Evolutionary conservation across 1,284 basidiomycete genomes (phyloP), one percentile per base, ranked within the genome.

Genomic region (Ceratobasidium sp.): DNA sequence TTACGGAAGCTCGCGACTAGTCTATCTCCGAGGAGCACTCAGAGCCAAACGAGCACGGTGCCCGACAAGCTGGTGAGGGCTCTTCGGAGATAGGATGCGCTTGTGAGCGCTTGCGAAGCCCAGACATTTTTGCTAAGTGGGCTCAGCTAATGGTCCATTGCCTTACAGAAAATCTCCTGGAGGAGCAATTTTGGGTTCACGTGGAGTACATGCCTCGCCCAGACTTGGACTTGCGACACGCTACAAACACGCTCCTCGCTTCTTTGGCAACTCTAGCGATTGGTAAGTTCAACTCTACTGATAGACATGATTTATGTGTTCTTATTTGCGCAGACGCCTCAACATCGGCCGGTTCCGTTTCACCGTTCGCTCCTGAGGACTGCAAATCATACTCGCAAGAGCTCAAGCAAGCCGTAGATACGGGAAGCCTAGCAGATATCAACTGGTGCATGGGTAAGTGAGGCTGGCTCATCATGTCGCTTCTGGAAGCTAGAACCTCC

Each of bases 171-270:
- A 27, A 61, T 39, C 69, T 72, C 8, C 34, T 72, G 2, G 58
- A 43, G 29, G 69, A 72, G 31, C 69, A 72, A 29, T 72, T 72
- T 46, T 72, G 69, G 69, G 19, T 72, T 24, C 69, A 72, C 24
- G 48, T 58, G 19, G 58, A 72, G 39, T 61, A 72, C 16, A 72
- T 72, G 69, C 69, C 69, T 7, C 27, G 54, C 14, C 11, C 41
- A 0, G 41, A 72, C 19, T 16, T 31, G 24, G 69, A 61, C 14
- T 61, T 61, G n/a, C 9, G 24, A 2, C 14, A 7, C 4, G 4
- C 29, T 2, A 22, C 69, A 49, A 51, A 59, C 14, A n/a, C 34
- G 19, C 69, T 72, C 9, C 29, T 61, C 7, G 69, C 69, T 14
- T 49, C 69, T n/a, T 24, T 72, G 2, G 69, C 29, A 39, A 48